Base-by-base conservation (phyloP, 2,329 filamentous ascomycete species). In the Lasiodiplodia sp. region DNA sequence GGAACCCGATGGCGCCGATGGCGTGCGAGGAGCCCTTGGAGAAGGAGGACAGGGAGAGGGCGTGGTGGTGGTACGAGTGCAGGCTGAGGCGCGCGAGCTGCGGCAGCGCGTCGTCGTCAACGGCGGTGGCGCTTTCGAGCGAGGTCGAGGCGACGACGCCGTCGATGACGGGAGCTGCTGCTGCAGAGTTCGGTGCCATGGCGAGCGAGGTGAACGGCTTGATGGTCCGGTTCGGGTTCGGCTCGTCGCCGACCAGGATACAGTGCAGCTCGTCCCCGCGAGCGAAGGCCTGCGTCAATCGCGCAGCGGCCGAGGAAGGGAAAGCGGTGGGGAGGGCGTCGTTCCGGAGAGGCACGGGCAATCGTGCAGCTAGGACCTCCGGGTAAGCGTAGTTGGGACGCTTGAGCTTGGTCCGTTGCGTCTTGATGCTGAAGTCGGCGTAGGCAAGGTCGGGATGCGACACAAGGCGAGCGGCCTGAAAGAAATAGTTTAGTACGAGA, bases 361-460 rank as follows among this genome's bases (percentile, higher is more conserved):
- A 71, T 6, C 75, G 70, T 38, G 72, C 69, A 37, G 73, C 70
- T 7, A 77, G 72, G n/a, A 75, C 73, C 23, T 77, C 73, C 6
- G 75, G 75, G 64, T 74, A 76, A 3, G 74, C 71, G 67, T 76
- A 77, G 69, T 75, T 76, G 49, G 75, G 75, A 8, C 74, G 73
- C 66, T 77, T 76, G 74, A 77, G 76, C 21, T 70, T 72, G 4
- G 75, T 77, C 12, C 69, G 69, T 28, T 73, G 72, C 3, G 75
- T 75, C 47, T 68, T 72, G 18, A 62, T 53, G 66, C 75, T 68
- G 69, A 70, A 77, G 47, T 77, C 70, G 16, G 75, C 75, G 58
- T 76, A 77, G 4, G 75, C 75, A 21, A 77, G 73, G 37, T 76
- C 72, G 0, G 75, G 75, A 53, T 77, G 75, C 63, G 75, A 73